Percentiles rank a stretch among this genome's conserved stretches.
phyloP scores from a whole-genome alignment of 306 rosid species.

The Cicer judaicum region DNA sequence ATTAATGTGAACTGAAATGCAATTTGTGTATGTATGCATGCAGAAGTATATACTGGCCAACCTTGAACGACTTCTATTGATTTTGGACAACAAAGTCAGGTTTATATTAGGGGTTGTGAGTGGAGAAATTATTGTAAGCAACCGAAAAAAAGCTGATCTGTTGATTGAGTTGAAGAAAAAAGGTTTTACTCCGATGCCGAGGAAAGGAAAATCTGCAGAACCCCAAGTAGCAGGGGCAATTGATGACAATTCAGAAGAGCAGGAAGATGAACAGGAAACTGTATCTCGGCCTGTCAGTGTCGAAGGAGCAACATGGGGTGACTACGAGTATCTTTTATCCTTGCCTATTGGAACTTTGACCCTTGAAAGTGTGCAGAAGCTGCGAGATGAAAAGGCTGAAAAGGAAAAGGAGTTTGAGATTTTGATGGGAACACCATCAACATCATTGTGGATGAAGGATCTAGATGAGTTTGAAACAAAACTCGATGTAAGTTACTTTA shows the following conservation, averaged over 20 bases:
- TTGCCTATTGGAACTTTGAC: constrained; percentile 85
- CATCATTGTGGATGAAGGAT: constrained; percentile 78
- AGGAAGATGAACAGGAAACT: constrained; percentile 68
- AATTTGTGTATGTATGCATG: constrained; percentile 38
- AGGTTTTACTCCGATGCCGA: constrained; percentile 92
- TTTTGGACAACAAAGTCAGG: constrained; percentile 82
- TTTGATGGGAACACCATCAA: constrained; percentile 69
- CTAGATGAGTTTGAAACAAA: constrained; percentile 70
- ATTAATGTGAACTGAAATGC: constrained; percentile 24
- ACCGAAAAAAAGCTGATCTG: constrained; percentile 75
- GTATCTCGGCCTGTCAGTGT: constrained; percentile 40
- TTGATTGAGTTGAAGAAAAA: constrained; percentile 76
- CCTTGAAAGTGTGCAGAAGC: constrained; percentile 75
- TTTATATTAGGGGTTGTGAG: constrained; percentile 82
- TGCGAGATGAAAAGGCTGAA: constrained; percentile 65
- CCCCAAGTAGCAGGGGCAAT: constrained; percentile 92
- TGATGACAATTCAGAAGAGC: constrained; percentile 66
- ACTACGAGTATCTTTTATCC: constrained; percentile 76
- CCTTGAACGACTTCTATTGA: constrained; percentile 68
- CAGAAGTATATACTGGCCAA: constrained; percentile 68
- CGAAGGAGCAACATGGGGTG: constrained; percentile 57
- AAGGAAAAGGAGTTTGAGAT: constrained; percentile 63
- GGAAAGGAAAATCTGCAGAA: constrained; percentile 73
- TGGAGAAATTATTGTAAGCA: constrained; percentile 87
- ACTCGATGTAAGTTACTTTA: constrained; percentile 62